These are phyloP conservation scores for Fusarium avenaceum DNA, from an alignment of 2,329 filamentous ascomycete species.

Conservation along the genomic window DNA sequence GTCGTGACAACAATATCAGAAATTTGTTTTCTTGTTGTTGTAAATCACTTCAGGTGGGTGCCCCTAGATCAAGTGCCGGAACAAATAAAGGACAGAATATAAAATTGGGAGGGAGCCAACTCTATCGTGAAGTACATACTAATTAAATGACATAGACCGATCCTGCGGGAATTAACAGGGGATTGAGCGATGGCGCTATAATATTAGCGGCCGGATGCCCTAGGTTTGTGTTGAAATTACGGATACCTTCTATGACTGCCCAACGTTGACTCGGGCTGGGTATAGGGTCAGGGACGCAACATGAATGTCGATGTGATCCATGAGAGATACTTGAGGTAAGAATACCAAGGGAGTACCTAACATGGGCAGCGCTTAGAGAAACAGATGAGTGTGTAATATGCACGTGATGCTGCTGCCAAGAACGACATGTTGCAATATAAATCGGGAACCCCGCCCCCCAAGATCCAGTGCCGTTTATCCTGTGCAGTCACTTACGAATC, in stretches of 20 bases:
- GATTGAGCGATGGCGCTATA: not conserved
- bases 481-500: slow-evolving; percentile 22
- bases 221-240: too few relatives aligned
- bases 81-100: slow-evolving; percentile 22
- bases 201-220: slow-evolving; percentile 11
- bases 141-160: too few relatives aligned
- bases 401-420: not conserved
- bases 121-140: not conserved
- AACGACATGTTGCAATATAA: too few relatives aligned
- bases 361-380: too few relatives aligned
- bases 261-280: too few relatives aligned
- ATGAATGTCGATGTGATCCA: too few relatives aligned
- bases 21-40: slow-evolving; percentile 1
- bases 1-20: slow-evolving; percentile 8
- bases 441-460: too few relatives aligned
- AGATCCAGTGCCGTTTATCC: not conserved
- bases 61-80: slow-evolving; percentile 11
- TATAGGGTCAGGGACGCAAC: too few relatives aligned
- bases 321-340: too few relatives aligned
- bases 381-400: not conserved
- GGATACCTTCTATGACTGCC: too few relatives aligned
- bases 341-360: too few relatives aligned
- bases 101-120: slow-evolving; percentile 43
- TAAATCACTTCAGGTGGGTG: slow-evolving; percentile 17
- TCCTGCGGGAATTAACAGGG: slow-evolving; percentile 14